Percentiles rank a stretch among this genome's conserved stretches.
Evolutionary conservation across 2,329 filamentous ascomycete species (phyloP).

Genomic region (Dactylellina drechsleri): DNA sequence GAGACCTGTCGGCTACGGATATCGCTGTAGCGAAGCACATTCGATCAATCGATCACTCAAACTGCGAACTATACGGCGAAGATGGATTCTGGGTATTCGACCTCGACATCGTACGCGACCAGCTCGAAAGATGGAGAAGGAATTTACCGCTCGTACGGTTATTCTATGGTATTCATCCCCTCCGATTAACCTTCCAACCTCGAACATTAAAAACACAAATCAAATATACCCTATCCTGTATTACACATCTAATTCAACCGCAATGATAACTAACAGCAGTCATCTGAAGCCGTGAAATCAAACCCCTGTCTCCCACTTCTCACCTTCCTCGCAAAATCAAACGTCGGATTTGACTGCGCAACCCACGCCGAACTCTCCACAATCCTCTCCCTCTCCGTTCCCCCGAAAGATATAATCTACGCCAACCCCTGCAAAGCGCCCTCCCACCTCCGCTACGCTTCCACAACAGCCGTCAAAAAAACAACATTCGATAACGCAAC

Average conservation of each 20-base stretch:
- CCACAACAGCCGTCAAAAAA: conserved; percentile 24
- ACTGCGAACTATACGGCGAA: conserved; percentile 37
- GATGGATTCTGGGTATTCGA: conserved; percentile 51
- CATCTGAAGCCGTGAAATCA: conserved; percentile 42
- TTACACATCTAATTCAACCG: neutral
- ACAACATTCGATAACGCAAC: conserved; percentile 49
- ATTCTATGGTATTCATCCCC: conserved; percentile 37
- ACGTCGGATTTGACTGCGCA: conserved; percentile 47
- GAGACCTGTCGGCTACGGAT: conserved; percentile 22
- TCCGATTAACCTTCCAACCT: neutral
- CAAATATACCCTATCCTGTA: neutral
- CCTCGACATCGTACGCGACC: conserved; percentile 23
- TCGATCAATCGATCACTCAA: conserved; percentile 2
- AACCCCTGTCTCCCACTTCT: conserved; percentile 31
- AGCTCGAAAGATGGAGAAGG: conserved; percentile 33
- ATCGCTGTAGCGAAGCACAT: conserved; percentile 27
- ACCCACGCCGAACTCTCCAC: conserved; percentile 34
- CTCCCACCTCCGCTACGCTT: conserved; percentile 43
- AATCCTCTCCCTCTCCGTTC: conserved; percentile 33
- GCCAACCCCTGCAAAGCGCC: conserved; percentile 52
- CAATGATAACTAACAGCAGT: neutral
- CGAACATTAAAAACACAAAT: neutral
- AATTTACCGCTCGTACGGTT: conserved; percentile 23
- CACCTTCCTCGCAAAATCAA: conserved; percentile 18
- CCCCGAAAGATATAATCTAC: conserved; percentile 39